Evolutionary conservation across 2,329 filamentous ascomycete genomes (phyloP), one percentile per base, ranked within the genome.

Genomic region (Didymella arachidicola): DNA sequence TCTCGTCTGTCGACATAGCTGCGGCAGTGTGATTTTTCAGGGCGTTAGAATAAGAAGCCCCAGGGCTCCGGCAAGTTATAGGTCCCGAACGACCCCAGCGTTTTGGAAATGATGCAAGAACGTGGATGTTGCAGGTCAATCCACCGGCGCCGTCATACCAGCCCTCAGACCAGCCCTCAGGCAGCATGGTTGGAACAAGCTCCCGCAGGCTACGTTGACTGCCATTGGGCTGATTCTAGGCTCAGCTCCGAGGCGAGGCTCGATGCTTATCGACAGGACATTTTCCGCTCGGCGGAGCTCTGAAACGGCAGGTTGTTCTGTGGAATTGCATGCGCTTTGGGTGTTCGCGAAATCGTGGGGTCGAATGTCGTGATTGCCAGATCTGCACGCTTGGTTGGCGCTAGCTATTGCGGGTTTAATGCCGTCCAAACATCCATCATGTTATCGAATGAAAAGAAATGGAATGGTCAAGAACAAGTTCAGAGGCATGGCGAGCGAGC

Each of bases 321-420:
- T 34, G 18, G 26, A 41, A 38, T 60, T 50, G 39, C 47, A 52
- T 57, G 41, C 46, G 30, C 18, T 51, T 38, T 55, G 22, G 44
- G 50, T 25, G 61, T 53, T 67, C 59, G 68, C 71, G 72, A 64
- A 64, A 75, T 75, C 60, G 59, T 62, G 65, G 70, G 66, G 62
- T 69, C 42, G n/a, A 60, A 76, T 76, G 71, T 73, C 73, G 74
- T 72, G 68, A 72, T 75, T 67, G 53, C 48, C 46, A 34, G 66
- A 71, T 72, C 67, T 61, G 60, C 66, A 62, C 50, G 43, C 56
- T 18, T 26, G 25, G 30, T 26, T 44, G 2, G 25, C 26, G 30
- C 53, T 57, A 60, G 43, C 44, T 22, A 10, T 34, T 44, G 7
- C 29, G 12, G 14, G 57, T 1, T 18, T 47, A 36, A 29, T 5